Evolutionary conservation across 768 basidiomycete genomes (phyloP).

Genomic region (Collybiopsis confluens): DNA sequence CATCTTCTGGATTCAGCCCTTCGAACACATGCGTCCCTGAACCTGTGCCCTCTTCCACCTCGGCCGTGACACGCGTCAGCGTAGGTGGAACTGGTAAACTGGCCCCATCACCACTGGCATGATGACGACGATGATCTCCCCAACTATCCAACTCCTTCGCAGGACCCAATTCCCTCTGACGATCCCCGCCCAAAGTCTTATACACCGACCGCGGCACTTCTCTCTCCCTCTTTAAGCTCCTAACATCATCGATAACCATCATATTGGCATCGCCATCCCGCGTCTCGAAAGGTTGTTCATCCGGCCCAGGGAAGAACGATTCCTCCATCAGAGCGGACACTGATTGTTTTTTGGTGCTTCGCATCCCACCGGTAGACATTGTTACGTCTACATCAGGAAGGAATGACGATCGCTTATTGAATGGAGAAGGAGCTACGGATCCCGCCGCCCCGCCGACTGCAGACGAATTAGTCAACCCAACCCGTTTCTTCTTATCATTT

Average conservation of each 20-base stretch:
- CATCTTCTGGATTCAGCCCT: constrained; percentile 69
- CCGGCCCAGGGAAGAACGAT: constrained; percentile 42
- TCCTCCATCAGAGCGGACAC: constrained; percentile 20
- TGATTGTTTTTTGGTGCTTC: constrained; percentile 13
- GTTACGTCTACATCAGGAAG: constrained; percentile 20
- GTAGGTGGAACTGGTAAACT: constrained; percentile 55
- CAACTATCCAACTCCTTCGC: constrained; percentile 49
- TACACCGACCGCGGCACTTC: constrained; percentile 22
- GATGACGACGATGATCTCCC: constrained; percentile 2
- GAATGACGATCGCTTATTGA: constrained; percentile 31
- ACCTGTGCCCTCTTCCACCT: too few relatives aligned
- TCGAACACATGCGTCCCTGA: constrained; percentile 75
- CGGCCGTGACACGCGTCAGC: constrained; percentile 55
- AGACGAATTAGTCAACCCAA: constrained; percentile 20
- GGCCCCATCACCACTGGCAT: constrained; percentile 12
- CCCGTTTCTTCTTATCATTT: constrained; percentile 58
- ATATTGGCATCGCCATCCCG: constrained; percentile 37
- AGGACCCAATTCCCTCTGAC: constrained; percentile 42
- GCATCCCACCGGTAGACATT: constrained; percentile 6
- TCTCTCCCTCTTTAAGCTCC: constrained; percentile 35
- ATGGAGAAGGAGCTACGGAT: constrained; percentile 25
- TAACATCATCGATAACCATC: constrained; percentile 54
- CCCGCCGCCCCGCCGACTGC: constrained; percentile 18
- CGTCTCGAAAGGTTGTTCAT: constrained; percentile 45
- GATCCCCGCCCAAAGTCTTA: constrained; percentile 69